phyloP scores from a whole-genome alignment of 2,329 filamentous ascomycete genomes.

The Curvularia lunata region DNA sequence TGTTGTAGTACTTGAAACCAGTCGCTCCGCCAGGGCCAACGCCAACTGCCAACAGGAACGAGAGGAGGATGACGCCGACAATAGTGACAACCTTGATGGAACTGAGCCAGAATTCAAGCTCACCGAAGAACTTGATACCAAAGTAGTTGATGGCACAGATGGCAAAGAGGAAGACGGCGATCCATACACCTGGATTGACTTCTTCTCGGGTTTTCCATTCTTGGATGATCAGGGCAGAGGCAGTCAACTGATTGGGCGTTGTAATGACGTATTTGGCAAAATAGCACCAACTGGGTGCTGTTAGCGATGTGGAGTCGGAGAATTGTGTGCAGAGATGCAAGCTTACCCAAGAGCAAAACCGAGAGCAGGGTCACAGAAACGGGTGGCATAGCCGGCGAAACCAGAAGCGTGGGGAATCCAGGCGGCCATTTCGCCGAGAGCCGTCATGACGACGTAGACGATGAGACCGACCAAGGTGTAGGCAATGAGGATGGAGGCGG shows the following conservation, averaged over 20 bases:
- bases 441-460: constrained; percentile 82
- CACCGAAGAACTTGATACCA: constrained; percentile 64
- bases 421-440: constrained; percentile 82
- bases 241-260: constrained; percentile 84
- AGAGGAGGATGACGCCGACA: constrained; percentile 54
- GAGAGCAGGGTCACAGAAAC: constrained; percentile 80
- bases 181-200: constrained; percentile 80
- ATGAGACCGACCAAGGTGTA: constrained; percentile 73
- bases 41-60: constrained; percentile 53
- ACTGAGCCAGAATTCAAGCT: constrained; percentile 59
- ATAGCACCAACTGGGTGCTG: constrained; percentile 59
- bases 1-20: constrained; percentile 55
- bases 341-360: constrained; percentile 68
- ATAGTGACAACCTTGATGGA: constrained; percentile 56
- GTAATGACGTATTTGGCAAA: constrained; percentile 82
- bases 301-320: background rate
- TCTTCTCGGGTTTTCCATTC: constrained; percentile 72
- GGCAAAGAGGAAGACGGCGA: constrained; percentile 62
- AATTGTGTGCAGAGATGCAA: background rate
- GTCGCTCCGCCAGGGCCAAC: constrained; percentile 50
- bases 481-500: constrained; percentile 73
- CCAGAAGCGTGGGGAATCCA: constrained; percentile 80
- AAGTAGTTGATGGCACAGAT: constrained; percentile 57
- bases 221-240: constrained; percentile 77
- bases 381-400: constrained; percentile 80